Conservation (phyloP, 2,329 filamentous ascomycete genomes). For the Fusarium sp. region DNA sequence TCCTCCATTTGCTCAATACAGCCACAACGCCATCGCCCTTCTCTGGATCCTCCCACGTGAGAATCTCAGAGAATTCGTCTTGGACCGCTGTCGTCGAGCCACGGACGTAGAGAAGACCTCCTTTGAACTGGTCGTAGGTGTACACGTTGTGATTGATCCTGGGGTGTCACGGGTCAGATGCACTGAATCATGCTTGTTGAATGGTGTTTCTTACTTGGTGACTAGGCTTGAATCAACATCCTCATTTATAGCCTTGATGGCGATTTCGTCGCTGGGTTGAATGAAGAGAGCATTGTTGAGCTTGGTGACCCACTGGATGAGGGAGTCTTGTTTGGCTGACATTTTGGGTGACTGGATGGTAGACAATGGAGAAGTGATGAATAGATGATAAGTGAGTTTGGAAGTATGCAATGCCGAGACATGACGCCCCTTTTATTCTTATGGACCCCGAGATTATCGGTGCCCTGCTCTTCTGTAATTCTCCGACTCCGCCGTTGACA, state of each 20-base stretch:
- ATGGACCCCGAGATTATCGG: background rate
- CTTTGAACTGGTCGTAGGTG: background rate
- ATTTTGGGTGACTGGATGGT: background rate
- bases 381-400: fast-evolving
- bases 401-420: background rate
- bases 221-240: background rate
- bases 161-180: fast-evolving
- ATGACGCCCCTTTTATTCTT: background rate
- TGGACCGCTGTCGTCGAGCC: background rate
- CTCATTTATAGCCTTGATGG: fast-evolving
- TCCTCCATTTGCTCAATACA: background rate
- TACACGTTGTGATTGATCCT: background rate
- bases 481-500: background rate
- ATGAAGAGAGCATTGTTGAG: background rate
- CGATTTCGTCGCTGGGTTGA: background rate
- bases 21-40: fast-evolving
- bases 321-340: fast-evolving
- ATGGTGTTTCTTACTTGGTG: background rate
- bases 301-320: background rate
- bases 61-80: background rate
- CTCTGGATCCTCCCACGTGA: background rate
- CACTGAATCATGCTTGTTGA: too few relatives aligned
- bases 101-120: background rate
- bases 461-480: background rate
- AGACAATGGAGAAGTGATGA: fast-evolving